These are phyloP conservation scores for Yamadazyma kanchanaburiensis DNA, from an alignment of 1,139 yeast genomes.

Conservation along the genomic window DNA sequence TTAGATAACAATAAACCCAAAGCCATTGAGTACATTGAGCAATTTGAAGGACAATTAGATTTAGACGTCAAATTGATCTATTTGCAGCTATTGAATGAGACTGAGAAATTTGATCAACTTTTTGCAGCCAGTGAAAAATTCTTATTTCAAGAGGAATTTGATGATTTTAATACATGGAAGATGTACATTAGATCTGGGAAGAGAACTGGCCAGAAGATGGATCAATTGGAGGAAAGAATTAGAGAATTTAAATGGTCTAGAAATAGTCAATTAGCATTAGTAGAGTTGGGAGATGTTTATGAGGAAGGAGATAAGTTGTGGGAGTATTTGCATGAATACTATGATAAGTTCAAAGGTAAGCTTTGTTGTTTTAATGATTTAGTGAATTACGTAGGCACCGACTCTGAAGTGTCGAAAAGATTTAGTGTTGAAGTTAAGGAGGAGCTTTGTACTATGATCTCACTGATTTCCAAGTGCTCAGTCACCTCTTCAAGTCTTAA, in stretches of 20 bases:
- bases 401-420: constrained; percentile 1
- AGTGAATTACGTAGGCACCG: constrained; percentile 23
- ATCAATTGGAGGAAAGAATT: constrained; percentile 22
- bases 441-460: constrained; percentile 2
- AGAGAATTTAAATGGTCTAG: constrained; percentile 34
- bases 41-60: constrained; percentile 37
- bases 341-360: constrained; percentile 43
- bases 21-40: constrained; percentile 26
- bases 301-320: constrained; percentile 13
- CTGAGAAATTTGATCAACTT: constrained; percentile 42
- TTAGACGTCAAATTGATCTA: constrained; percentile 56
- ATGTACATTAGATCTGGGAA: constrained; percentile 43
- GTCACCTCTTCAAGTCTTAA: constrained; percentile 26
- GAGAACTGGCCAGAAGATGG: constrained; percentile 22
- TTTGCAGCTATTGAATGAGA: constrained; percentile 39
- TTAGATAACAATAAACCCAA: constrained; percentile 14
- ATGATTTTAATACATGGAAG: constrained; percentile 64
- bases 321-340: constrained; percentile 37
- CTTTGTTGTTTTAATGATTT: constrained; percentile 63
- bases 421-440: neutral
- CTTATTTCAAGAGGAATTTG: constrained; percentile 42
- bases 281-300: constrained; percentile 39
- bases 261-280: constrained; percentile 53
- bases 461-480: constrained; percentile 10
- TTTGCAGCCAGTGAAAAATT: constrained; percentile 26